A percentile compares a stretch with the other conserved stretches of the same genome.
Evolutionary conservation across 495 filamentous ascomycete genomes (phyloP).

Genomic region (Parathielavia hyrcaniae): DNA sequence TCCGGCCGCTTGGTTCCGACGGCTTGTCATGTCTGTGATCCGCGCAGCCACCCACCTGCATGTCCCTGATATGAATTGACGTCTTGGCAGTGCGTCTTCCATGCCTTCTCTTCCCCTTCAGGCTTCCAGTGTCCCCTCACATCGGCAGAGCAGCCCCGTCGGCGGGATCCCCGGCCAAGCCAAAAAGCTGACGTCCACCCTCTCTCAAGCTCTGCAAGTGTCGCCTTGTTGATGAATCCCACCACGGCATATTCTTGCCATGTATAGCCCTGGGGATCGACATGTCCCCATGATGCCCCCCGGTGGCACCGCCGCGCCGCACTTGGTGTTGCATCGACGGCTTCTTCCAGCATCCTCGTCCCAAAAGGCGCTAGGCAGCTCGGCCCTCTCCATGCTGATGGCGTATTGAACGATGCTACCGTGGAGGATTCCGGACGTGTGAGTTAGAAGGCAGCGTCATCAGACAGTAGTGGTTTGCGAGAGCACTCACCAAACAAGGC

Average conservation of each 20-base stretch:
- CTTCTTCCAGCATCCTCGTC: not conserved
- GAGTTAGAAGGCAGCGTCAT: not conserved
- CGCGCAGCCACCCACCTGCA: too few species aligned
- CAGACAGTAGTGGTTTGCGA: too few species aligned
- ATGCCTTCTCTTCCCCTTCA: not conserved
- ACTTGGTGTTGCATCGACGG: not conserved
- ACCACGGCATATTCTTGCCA: not conserved
- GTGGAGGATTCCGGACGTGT: not conserved
- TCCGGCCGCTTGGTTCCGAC: slow-evolving; percentile 7
- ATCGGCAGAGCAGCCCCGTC: not conserved
- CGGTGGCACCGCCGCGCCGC: not conserved
- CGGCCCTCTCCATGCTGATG: not conserved
- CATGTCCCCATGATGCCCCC: not conserved
- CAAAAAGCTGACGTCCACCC: not conserved
- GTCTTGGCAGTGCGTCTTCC: not conserved
- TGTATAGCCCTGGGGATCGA: not conserved
- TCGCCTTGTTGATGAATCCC: not conserved
- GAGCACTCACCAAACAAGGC: too few species aligned
- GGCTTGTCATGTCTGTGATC: not conserved
- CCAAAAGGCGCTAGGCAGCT: slow-evolving; percentile 4
- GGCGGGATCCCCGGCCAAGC: not conserved
- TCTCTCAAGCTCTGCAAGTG: not conserved
- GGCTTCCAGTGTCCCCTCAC: not conserved
- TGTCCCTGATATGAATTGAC: not conserved
- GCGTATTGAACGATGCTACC: not conserved